phyloP scores from a whole-genome alignment of 106 monocot genomes.

The Amphibolis antarctica region DNA sequence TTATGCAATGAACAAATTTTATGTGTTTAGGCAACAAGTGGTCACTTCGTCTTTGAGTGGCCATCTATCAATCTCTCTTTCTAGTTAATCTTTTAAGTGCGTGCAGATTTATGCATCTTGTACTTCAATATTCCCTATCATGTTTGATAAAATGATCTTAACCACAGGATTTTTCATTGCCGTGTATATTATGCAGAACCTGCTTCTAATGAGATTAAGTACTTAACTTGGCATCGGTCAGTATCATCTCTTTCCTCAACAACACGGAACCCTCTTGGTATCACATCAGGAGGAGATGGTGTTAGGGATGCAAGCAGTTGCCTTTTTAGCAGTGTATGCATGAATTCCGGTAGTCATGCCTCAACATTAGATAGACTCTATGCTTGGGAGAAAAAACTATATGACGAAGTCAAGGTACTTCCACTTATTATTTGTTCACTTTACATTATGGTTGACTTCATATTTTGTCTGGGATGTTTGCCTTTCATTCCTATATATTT shows the following conservation, averaged over 20 bases:
- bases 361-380: constrained; percentile 86
- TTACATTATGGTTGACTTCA: neutral
- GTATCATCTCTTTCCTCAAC: constrained; percentile 72
- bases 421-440: neutral
- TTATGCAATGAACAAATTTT: too few species aligned
- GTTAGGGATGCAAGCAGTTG: constrained; percentile 23
- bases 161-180: neutral
- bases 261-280: constrained; percentile 42
- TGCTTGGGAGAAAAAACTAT: constrained; percentile 99
- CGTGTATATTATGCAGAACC: constrained; percentile 35
- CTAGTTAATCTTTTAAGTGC: neutral
- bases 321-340: constrained; percentile 45
- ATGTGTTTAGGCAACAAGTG: too few species aligned
- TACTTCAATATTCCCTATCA: neutral
- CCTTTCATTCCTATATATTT: too few species aligned
- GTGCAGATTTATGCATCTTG: neutral
- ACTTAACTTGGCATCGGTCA: constrained; percentile 74
- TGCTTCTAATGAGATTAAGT: constrained; percentile 50
- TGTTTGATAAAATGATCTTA: neutral
- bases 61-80: too few species aligned
- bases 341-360: constrained; percentile 98
- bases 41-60: too few species aligned
- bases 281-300: constrained; percentile 35
- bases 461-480: too few species aligned
- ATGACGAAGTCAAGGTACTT: constrained; percentile 89